Evolutionary conservation across 305 asterid species (phyloP).

Genomic region (Solanum aculeatissimum): DNA sequence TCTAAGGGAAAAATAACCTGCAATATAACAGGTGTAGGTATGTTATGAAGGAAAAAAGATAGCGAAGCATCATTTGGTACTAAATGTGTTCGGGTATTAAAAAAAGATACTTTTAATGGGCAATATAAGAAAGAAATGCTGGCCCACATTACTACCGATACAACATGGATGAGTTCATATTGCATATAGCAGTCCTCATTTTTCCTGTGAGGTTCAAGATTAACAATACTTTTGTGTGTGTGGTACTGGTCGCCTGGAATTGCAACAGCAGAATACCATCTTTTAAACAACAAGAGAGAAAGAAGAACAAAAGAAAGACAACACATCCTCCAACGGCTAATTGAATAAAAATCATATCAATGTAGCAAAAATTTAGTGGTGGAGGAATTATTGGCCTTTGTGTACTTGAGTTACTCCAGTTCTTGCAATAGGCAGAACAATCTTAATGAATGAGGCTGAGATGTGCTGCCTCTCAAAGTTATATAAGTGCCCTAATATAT

Average conservation of each 20-base stretch:
- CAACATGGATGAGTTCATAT: neutral
- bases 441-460: neutral
- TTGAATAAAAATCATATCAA: neutral
- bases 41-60: neutral
- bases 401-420: neutral
- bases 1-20: neutral
- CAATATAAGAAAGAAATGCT: neutral
- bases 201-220: neutral
- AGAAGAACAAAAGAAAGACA: neutral
- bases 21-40: neutral
- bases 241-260: neutral
- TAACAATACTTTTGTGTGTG: neutral
- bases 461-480: neutral
- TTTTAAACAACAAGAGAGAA: neutral
- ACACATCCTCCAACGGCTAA: neutral
- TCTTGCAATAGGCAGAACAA: neutral
- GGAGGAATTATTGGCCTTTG: neutral
- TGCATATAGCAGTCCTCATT: neutral
- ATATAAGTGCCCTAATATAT: neutral
- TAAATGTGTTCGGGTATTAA: neutral
- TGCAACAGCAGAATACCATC: neutral
- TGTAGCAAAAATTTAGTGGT: neutral
- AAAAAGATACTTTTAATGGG: neutral
- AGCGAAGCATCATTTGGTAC: neutral
- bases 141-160: neutral